A percentile compares a stretch with the other conserved stretches of the same genome.
Evolutionary conservation across 805 yeast species (phyloP).

Genomic region (Pichia californica): DNA sequence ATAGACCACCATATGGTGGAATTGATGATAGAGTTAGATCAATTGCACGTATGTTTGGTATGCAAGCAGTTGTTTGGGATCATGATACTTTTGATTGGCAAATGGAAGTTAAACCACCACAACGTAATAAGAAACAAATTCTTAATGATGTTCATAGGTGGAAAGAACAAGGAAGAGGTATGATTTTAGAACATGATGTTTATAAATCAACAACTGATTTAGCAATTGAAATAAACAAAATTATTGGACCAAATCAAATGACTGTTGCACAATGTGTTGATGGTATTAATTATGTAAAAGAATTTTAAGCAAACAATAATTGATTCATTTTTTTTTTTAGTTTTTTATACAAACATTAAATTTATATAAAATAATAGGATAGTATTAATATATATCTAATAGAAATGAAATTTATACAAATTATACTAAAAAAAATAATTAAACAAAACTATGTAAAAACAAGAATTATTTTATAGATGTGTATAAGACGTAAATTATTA

Average conservation of each 20-base stretch:
- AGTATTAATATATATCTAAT: no score
- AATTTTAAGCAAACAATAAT: slow-evolving; percentile 9
- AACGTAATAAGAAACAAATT: slow-evolving; percentile 46
- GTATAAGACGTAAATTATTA: no score
- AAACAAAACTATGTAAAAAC: no score
- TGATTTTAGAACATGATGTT: slow-evolving; percentile 86
- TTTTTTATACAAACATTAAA: no score
- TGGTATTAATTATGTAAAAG: slow-evolving; percentile 54
- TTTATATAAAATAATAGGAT: background rate
- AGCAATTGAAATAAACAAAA: slow-evolving; percentile 51
- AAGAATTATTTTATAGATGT: no score
- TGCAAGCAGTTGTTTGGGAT: slow-evolving; percentile 88
- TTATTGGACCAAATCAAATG: slow-evolving; percentile 55
- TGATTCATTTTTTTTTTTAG: background rate
- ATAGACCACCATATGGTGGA: slow-evolving; percentile 96
- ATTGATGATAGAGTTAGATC: slow-evolving; percentile 79
- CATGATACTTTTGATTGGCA: slow-evolving; percentile 91
- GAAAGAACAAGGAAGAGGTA: slow-evolving; percentile 42
- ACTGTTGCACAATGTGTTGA: slow-evolving; percentile 76
- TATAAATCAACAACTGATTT: slow-evolving; percentile 57
- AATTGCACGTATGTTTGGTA: slow-evolving; percentile 76
- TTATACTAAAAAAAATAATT: no score
- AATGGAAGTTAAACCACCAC: slow-evolving; percentile 41
- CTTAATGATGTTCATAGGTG: slow-evolving; percentile 50
- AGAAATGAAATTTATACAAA: no score